These are phyloP conservation scores for Pisolithus orientalis DNA, from an alignment of 768 basidiomycete genomes.

Conservation along the genomic window DNA sequence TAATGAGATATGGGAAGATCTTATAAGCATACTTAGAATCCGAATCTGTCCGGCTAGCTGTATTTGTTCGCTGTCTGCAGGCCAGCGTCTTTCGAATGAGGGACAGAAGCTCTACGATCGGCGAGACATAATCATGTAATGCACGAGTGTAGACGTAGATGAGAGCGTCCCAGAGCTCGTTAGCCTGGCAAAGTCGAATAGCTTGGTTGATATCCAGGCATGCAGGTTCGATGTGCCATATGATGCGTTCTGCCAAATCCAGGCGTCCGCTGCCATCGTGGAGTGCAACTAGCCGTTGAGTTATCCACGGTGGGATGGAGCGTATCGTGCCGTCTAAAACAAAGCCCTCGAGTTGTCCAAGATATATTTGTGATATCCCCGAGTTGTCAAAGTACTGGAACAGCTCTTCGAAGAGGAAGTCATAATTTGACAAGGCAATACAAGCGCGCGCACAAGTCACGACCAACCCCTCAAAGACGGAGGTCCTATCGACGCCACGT, in stretches of 20 bases:
- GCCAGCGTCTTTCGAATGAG: constrained; percentile 52
- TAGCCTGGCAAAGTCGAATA: constrained; percentile 74
- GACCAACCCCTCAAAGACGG: constrained; percentile 86
- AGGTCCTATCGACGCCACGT: constrained; percentile 87
- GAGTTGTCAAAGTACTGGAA: constrained; percentile 84
- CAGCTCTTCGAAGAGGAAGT: constrained; percentile 89
- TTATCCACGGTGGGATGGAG: constrained; percentile 79
- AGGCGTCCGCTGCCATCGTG: constrained; percentile 68
- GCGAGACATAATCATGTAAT: constrained; percentile 81
- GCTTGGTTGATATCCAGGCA: constrained; percentile 93
- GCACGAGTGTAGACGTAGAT: constrained; percentile 92
- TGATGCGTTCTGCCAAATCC: constrained; percentile 78
- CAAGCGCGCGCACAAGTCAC: constrained; percentile 71
- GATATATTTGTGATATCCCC: constrained; percentile 81
- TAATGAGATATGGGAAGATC: constrained; percentile 82
- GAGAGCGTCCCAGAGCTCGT: constrained; percentile 87
- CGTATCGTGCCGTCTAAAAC: constrained; percentile 69
- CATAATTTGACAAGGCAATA: constrained; percentile 71
- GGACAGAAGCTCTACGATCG: constrained; percentile 76
- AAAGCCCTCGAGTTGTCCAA: constrained; percentile 75
- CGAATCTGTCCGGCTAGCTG: constrained; percentile 8
- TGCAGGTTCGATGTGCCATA: constrained; percentile 92
- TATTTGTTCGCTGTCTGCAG: background rate
- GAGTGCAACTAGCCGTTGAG: constrained; percentile 73
- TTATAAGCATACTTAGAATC: constrained; percentile 77